phyloP scores from a whole-genome alignment of 2,329 filamentous ascomycete species.

The Fusarium nurragi region DNA sequence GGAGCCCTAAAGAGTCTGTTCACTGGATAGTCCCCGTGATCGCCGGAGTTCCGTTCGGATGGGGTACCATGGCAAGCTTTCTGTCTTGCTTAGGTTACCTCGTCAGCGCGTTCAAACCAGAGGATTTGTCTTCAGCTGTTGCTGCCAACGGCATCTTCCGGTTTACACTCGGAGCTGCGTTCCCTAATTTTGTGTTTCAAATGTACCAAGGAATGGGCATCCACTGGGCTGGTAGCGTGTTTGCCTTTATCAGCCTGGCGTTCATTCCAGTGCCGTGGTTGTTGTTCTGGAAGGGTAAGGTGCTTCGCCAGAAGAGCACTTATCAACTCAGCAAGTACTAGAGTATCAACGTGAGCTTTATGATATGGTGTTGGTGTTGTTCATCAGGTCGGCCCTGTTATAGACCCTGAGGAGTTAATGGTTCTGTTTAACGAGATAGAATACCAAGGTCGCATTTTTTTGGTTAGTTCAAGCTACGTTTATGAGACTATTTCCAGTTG shows the following conservation, averaged over 20 bases:
- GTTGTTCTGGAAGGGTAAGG: constrained; percentile 7
- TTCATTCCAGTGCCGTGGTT: constrained; percentile 2
- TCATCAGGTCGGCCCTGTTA: neutral
- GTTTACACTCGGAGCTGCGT: constrained; percentile 1
- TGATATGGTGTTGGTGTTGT: neutral
- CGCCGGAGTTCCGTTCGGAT: constrained; percentile 9
- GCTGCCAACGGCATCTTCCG: constrained; percentile 8
- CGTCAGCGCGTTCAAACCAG: neutral
- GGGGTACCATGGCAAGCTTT: constrained; percentile 9
- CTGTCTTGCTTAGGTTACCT: constrained; percentile 1
- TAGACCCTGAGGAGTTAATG: neutral
- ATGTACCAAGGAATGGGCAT: neutral
- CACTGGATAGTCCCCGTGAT: constrained; percentile 21
- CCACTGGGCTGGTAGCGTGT: constrained; percentile 5
- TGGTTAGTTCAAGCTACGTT: too few relatives aligned
- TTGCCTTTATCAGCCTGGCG: neutral
- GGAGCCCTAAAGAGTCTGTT: neutral
- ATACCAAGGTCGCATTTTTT: too few relatives aligned
- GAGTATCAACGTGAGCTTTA: neutral
- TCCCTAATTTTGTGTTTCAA: neutral
- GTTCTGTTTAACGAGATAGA: neutral
- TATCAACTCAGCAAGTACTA: neutral
- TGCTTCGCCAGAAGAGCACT: neutral
- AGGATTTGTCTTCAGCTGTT: neutral
- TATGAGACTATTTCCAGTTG: too few relatives aligned